Evolutionary conservation across 2,329 filamentous ascomycete species (phyloP), one percentile per base, ranked within the genome.

Genomic region (Chaetothyriales sp.): DNA sequence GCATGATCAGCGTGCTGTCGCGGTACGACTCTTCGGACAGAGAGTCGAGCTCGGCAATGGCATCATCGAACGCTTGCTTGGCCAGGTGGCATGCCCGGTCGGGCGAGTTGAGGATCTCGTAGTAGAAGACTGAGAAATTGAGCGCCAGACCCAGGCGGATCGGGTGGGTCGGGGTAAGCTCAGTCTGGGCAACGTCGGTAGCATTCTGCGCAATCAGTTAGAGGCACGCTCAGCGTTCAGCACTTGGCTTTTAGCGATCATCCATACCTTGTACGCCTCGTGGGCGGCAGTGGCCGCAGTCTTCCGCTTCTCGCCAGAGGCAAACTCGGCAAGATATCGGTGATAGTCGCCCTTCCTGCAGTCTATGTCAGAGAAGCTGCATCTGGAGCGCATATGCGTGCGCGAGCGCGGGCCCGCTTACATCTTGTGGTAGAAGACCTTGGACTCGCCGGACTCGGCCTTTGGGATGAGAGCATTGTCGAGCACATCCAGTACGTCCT

Each of bases 361-460:
- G 57, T 47, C 43, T 26, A 25, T 26, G 44, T 56, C 49, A 59
- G 51, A 43, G 50, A 55, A 51, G 28, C 28, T 43, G 32, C 4
- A 32, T 26, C 3, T 25, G 3, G 6, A 25, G 22, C 22, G 6
- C 22, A 6, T 25, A 6, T 6, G 22, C 22, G 6, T 51, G 39
- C 53, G 46, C 32, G n/a, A 39, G 47, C 36, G 49, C 22, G 19
- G 42, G 12, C 43, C 43, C 49, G 15, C 86, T 64, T 76, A 95
- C 90, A 96, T 96, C 83, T 96, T 96, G 84, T 95, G 89, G 78
- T 96, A 96, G 74, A 96, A 96, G 69, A 96, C 90, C 83, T 95
- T 96, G 71, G 88, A 95, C 79, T 96, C 90, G 75, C 90, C 90
- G 61, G 86, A 84, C 73, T 92, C 84, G 68, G 90, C 90, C 73